Evolutionary conservation across 164 flowering plant genomes (phyloP), one percentile per base, ranked within the genome.

Genomic region (Buxus sempervirens): DNA sequence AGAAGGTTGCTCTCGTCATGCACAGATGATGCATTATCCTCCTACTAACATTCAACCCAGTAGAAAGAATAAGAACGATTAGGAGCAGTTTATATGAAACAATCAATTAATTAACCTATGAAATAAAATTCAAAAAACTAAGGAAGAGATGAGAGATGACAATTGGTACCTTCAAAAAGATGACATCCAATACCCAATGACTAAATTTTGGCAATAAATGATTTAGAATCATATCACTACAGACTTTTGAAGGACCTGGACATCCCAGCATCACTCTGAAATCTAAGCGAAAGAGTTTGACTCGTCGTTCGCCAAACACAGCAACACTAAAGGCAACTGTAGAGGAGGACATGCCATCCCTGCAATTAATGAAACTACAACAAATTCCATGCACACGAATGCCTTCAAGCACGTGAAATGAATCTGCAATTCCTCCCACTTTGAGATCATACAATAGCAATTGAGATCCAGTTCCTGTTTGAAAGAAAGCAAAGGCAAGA

Each of bases 131-230:
- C 1, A 32, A 26, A 7, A n/a, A 42, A 57, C 27, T 53, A 18
- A 8, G 20, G 24, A 45, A 23, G 21, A 66, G 24, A 19, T 36
- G 21, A 25, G 20, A 15, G 24, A n/a, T n/a, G n/a, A n/a, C n/a
- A n/a, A 25, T 9, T 28, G 23, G 60, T 69, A 90, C 98, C 97
- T 88, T 79, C 67, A 95, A 74, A 83, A 92, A 89, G 76, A 82
- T 77, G 74, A 78, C 89, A 79, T 95, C 98, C 79, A 92, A 70
- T 62, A 92, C 88, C 98, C 99, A 95, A 59, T 89, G 86, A 66
- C 74, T 63, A 66, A 89, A 85, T 73, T 75, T 90, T 4, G 98
- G 91, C 74, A 95, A 71, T 9, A 75, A 65, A 23, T 74, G 82
- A 16, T 82, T 53, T 24, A 86, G 68, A 19, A 32, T 65, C 74